Evolutionary conservation across 352 stramenopile genomes (phyloP).

Genomic region (Pythium myriotylum): DNA sequence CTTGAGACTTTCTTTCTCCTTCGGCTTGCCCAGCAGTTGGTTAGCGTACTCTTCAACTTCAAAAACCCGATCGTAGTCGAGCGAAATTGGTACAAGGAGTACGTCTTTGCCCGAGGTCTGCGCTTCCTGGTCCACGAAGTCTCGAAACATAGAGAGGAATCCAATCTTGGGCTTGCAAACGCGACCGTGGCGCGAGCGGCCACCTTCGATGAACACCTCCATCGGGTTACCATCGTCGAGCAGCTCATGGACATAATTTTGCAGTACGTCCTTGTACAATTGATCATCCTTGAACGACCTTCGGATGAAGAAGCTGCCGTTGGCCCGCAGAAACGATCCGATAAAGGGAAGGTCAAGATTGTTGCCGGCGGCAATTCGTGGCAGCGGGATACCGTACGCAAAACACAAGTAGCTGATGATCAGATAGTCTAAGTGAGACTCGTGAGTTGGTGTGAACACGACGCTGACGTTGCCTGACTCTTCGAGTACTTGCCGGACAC

Average conservation of each 20-base stretch:
- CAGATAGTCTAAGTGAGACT: conserved; percentile 90
- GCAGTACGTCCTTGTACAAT: conserved; percentile 85
- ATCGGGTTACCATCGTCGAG: conserved; percentile 79
- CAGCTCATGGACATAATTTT: conserved; percentile 85
- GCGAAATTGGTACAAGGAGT: conserved; percentile 82
- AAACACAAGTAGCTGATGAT: conserved; percentile 92
- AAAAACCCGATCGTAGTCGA: conserved; percentile 91
- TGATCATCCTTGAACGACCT: conserved; percentile 72
- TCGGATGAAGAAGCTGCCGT: conserved; percentile 91
- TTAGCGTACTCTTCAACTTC: conserved; percentile 88
- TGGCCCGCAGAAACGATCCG: conserved; percentile 78
- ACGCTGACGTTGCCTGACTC: conserved; percentile 57
- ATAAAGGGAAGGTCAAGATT: conserved; percentile 87
- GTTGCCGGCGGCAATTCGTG: conserved; percentile 85
- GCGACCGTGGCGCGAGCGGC: conserved; percentile 78
- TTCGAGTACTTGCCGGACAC: conserved; percentile 57
- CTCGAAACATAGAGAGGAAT: conserved; percentile 75
- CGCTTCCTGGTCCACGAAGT: conserved; percentile 45
- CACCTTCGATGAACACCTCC: conserved; percentile 90
- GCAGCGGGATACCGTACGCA: conserved; percentile 83
- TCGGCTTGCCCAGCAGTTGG: conserved; percentile 84
- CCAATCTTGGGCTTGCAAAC: conserved; percentile 73
- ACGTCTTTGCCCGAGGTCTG: conserved; percentile 35
- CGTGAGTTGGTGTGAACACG: conserved; percentile 88
- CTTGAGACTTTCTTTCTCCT: conserved; percentile 77